These are phyloP conservation scores for Geum urbanum DNA, from an alignment of 306 rosid species.

Conservation along the genomic window DNA sequence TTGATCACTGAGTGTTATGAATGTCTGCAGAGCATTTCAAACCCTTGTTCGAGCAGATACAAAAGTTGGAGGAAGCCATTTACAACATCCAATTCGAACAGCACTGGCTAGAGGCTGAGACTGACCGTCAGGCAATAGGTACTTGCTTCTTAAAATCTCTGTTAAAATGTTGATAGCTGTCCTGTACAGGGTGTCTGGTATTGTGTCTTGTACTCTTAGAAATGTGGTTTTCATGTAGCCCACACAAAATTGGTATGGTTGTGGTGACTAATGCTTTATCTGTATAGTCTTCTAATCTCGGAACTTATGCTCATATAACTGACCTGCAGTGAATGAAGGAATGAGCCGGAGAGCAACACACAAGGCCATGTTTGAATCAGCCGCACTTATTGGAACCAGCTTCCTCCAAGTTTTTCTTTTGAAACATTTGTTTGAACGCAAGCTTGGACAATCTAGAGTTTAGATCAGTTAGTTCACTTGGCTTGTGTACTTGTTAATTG, in stretches of 20 bases:
- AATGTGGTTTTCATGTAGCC: not conserved
- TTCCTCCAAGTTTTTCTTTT: slow-evolving; percentile 76
- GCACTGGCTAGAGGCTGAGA: slow-evolving; percentile 94
- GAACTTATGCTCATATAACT: slow-evolving; percentile 4
- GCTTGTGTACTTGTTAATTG: slow-evolving; percentile 16
- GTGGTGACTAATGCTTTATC: not conserved
- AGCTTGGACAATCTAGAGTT: slow-evolving; percentile 71
- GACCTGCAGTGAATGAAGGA: slow-evolving; percentile 75
- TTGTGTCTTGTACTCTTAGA: not conserved
- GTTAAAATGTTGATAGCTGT: not conserved
- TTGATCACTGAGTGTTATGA: slow-evolving; percentile 16
- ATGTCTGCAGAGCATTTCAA: slow-evolving; percentile 70
- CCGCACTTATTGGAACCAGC: slow-evolving; percentile 66
- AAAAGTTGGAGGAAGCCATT: slow-evolving; percentile 90
- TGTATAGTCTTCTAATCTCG: not conserved
- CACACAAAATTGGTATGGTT: not conserved
- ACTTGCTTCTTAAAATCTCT: slow-evolving; percentile 17
- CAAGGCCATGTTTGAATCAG: slow-evolving; percentile 75
- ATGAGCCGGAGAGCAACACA: slow-evolving; percentile 80
- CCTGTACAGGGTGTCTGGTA: not conserved
- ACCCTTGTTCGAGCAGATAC: slow-evolving; percentile 80
- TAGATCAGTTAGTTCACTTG: slow-evolving; percentile 29
- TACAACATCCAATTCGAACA: slow-evolving; percentile 88
- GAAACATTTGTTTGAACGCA: slow-evolving; percentile 72
- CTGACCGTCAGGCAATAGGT: slow-evolving; percentile 94